Percentiles rank a stretch among this genome's conserved stretches.
Conservation (phyloP, 257 asterid species). For the Sherardia arvensis region DNA sequence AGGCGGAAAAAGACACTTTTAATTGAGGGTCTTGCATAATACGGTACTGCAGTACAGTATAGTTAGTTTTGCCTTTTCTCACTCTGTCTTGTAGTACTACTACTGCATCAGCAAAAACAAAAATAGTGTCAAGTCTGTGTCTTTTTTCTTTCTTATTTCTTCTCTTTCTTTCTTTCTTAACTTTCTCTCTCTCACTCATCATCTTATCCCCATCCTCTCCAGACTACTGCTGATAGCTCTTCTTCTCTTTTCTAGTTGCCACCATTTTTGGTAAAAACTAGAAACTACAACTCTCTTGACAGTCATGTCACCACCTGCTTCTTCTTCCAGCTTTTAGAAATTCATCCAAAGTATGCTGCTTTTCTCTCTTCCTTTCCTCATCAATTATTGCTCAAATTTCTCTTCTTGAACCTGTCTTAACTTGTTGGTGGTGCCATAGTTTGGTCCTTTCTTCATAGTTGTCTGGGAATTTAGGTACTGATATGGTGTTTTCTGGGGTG, state of each 20-base stretch:
- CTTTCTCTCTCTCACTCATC: constrained; percentile 32
- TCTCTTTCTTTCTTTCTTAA: constrained; percentile 16
- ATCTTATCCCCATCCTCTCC: constrained; percentile 55
- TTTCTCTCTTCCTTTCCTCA: background rate
- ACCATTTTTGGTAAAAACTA: constrained; percentile 52
- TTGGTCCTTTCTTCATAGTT: background rate
- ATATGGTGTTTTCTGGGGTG: background rate
- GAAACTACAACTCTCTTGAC: constrained; percentile 15
- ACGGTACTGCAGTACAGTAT: background rate
- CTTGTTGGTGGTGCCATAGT: background rate
- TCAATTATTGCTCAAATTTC: constrained; percentile 3
- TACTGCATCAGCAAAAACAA: constrained; percentile 22
- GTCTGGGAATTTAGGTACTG: background rate
- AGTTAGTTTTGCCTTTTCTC: constrained; percentile 15
- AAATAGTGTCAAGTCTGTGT: constrained; percentile 26
- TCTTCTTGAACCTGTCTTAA: background rate
- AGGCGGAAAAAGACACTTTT: constrained; percentile 5
- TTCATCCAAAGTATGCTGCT: constrained; percentile 13
- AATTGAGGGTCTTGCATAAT: background rate
- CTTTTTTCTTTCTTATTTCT: constrained; percentile 15
- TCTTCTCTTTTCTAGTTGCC: constrained; percentile 12
- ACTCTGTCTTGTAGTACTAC: constrained; percentile 10
- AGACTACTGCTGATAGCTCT: constrained; percentile 9
- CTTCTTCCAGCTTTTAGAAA: constrained; percentile 21
- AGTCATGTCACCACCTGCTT: constrained; percentile 37